Base-by-base conservation (phyloP, 2,329 filamentous ascomycete genomes). In the Salinomyces thailandicus region DNA sequence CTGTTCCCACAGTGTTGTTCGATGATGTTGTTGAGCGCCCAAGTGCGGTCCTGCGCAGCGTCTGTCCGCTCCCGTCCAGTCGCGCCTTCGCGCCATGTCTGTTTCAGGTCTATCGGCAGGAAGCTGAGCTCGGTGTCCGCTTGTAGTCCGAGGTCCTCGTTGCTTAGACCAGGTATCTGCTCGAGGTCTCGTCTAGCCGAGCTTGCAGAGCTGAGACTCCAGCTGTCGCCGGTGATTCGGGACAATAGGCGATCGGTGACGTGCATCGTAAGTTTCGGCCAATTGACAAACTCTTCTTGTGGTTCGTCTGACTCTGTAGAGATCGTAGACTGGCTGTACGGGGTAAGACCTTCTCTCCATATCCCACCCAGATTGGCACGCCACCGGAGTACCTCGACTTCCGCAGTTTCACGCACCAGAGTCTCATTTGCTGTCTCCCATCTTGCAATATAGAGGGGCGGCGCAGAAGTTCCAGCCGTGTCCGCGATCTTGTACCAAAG, bases 41-140 rank as follows among this genome's bases (percentile, higher is more conserved):
- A 80, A 2, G 71, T 74, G 18, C 72, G 66, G 52, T 80, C 76
- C 49, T 72, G 66, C 5, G 75, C 76, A 19, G 70, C 73, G 44
- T 78, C 70, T 8, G 75, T 79, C 18, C 76, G 63, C 49, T 77
- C 74, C 5, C 73, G 62, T 1, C 76, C 76, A 6, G 76, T 71
- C 7, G 75, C 75, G 1, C 72, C 74, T 34, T 67, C 62, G 17
- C 71, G 64, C 76, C 76, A 80, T 2, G 76, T 79, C 47, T 66
- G 66, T 53, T 73, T 76, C 28, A 79, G 56, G 42, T 80, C 68
- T 36, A 80, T 62, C 0, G 72, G 71, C 3, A 79, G 53, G 41
- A 79, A 71, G 1, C 57, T 57, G 12, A 80, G 62, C 26, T 70
- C 65, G 18, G 58, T 61, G 28, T 50, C 67, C 22, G 58, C 46